These are phyloP conservation scores for Cercospora sojina DNA, from an alignment of 2,329 filamentous ascomycete species.

Conservation along the genomic window DNA sequence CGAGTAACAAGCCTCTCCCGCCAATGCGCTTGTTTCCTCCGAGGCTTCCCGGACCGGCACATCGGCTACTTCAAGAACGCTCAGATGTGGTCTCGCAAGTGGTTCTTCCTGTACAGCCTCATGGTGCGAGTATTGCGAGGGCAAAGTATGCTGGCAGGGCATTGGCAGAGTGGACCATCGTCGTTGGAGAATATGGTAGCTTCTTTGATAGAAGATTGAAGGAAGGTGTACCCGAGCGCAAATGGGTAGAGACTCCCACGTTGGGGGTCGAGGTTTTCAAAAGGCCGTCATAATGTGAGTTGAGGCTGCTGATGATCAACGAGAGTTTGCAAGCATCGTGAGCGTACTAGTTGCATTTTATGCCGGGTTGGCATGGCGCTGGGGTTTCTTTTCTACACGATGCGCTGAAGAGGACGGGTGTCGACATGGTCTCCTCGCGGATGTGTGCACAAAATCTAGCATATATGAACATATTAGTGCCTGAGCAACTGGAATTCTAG, in stretches of 20 bases:
- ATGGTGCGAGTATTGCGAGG: constrained; percentile 39
- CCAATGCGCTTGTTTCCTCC: constrained; percentile 65
- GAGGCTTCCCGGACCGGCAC: constrained; percentile 68
- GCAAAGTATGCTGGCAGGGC: constrained; percentile 68
- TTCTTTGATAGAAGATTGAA: constrained; percentile 74
- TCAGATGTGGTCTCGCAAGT: constrained; percentile 16
- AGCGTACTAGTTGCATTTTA: constrained; percentile 7
- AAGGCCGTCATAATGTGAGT: constrained; percentile 23
- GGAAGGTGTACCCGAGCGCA: constrained; percentile 67
- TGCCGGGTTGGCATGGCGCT: constrained; percentile 2
- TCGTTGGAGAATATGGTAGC: constrained; percentile 76
- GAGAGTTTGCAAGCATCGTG: constrained; percentile 7
- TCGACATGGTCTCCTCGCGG: background rate
- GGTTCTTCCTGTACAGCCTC: constrained; percentile 35
- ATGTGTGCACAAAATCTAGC: background rate
- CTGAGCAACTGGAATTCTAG: background rate
- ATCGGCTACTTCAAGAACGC: constrained; percentile 57
- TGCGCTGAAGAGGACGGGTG: background rate
- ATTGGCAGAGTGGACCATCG: constrained; percentile 73
- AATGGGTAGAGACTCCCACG: constrained; percentile 67
- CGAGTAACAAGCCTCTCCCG: constrained; percentile 55
- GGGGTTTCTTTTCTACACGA: background rate
- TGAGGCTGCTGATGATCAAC: background rate
- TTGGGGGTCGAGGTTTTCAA: constrained; percentile 64
- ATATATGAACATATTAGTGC: background rate